Evolutionary conservation across 2,329 filamentous ascomycete species (phyloP), one percentile per base, ranked within the genome.

Genomic region (Talaromyces albobiverticillius): DNA sequence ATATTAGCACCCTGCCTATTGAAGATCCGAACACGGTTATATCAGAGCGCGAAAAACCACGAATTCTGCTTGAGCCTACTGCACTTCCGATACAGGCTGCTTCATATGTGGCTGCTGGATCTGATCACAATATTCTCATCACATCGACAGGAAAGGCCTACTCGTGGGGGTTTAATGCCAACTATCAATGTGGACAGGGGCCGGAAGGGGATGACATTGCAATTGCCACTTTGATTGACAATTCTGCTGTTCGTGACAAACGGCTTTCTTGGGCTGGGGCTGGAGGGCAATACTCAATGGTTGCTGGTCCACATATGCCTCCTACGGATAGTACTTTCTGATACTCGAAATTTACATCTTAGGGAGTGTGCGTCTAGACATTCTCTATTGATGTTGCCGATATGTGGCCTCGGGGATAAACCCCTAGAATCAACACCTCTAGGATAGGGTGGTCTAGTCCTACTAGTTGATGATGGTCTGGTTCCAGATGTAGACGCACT

Each of bases 201-300:
- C 23, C 49, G 7, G 34, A 51, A n/a, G 34, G 11, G n/a, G 43
- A 59, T 22, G 59, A 59, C 8, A 20, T 60, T 13, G 13, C 3
- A 14, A 22, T 54, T 23, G 42, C 58, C 11, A 59, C 54, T 9
- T 40, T 50, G 31, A 51, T 59, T 22, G 51, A 60, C 18, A 48
- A 51, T 14, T 10, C 54, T 6, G 55, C 54, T 20, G 46, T 60
- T 23, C 50, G 52, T 32, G 51, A 31, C 3, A 60, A 59, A 22
- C 59, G 29, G 13, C 46, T 60, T 13, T 26, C 41, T 18, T 60
- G 57, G 58, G 58, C 58, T 36, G 58, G 57, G 7, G 57, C 58
- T 8, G 55, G 55, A 11, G 55, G 52, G 4, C 55, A 57, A 46
- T 57, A 54, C n/a, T 40, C 36, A 9, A 18, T 40, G 36, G 3